phyloP scores from a whole-genome alignment of 2,329 filamentous ascomycete genomes.

The Claviceps sp. region DNA sequence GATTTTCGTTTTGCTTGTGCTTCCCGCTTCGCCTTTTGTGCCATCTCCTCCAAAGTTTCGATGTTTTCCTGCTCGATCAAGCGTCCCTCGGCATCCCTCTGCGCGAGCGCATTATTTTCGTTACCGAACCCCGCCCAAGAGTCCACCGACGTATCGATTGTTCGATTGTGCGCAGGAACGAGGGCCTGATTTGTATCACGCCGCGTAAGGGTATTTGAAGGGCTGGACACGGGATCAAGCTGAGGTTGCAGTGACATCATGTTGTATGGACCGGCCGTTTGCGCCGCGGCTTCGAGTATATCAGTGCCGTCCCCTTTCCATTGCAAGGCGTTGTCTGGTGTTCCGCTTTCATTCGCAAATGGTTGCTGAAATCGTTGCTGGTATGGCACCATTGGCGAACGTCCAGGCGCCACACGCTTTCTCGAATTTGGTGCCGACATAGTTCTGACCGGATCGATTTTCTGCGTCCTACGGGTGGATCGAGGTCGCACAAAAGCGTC shows the following conservation, averaged over 20 bases:
- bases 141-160: constrained; percentile 27
- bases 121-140: constrained; percentile 30
- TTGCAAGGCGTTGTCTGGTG: constrained; percentile 32
- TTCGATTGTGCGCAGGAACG: constrained; percentile 27
- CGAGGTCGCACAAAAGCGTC: not conserved
- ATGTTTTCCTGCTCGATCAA: constrained; percentile 52
- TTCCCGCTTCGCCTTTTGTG: constrained; percentile 71
- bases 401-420: constrained; percentile 64
- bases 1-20: constrained; percentile 84
- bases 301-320: constrained; percentile 30
- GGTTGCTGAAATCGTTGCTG: constrained; percentile 36
- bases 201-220: constrained; percentile 39
- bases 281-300: constrained; percentile 22
- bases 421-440: constrained; percentile 42
- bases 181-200: constrained; percentile 38
- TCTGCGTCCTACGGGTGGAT: too few species aligned
- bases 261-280: constrained; percentile 23
- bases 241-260: constrained; percentile 24
- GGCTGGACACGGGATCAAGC: constrained; percentile 19
- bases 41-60: constrained; percentile 66
- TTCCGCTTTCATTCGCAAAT: constrained; percentile 30
- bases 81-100: constrained; percentile 21
- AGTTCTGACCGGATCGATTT: constrained; percentile 2
- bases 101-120: constrained; percentile 22
- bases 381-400: constrained; percentile 47